Base-by-base conservation (phyloP, 805 yeast genomes). In the Blastobotrys parvus region DNA sequence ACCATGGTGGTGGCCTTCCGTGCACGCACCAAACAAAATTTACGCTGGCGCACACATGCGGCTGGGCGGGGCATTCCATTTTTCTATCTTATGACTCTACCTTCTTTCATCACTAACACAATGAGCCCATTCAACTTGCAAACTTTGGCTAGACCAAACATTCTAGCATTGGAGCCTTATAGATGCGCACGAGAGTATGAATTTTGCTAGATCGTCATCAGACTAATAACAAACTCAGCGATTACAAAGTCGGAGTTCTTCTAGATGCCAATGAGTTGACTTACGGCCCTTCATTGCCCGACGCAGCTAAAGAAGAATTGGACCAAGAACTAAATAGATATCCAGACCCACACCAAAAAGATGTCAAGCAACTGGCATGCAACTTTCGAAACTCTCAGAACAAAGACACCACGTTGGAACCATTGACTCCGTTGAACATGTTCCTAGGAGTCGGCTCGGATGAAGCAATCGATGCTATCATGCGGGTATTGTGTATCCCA, bases 401-500 rank as follows among this genome's bases (percentile, higher is more conserved):
- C 10, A 7, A 25, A 25, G 69, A 72, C 0, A 61, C 63, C 18
- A 25, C 10, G 10, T 45, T 47, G 31, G 44, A 46, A 20, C 50
- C 49, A n/a, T 58, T 85, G 48, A 63, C 67, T 1, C 75, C 83
- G 0, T 82, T 70, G 4, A 92, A 92, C 63, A 56, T 92, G 25
- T 88, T 94, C 58, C 71, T 92, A 27, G 98, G 98, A 35, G 98
- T 92, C 10, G 98, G 98, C 1, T 89, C 97, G 1, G 98, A 92
- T 62, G 98, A 92, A 63, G 78, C 92, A 55, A 88, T 92, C 47
- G 98, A 92, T 60, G 74, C 92, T 33, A 64, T 90, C 43, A 80
- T 92, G 48, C 70, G 98, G 54, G 85, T 94, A 43, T 74, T 82
- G 42, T 85, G 96, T 57, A 68, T 63, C 3, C 98, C 98, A 2